Percentiles rank a stretch among this genome's conserved stretches.
Conservation (phyloP, 495 filamentous ascomycete species). For the Penicillium malachiteum region DNA sequence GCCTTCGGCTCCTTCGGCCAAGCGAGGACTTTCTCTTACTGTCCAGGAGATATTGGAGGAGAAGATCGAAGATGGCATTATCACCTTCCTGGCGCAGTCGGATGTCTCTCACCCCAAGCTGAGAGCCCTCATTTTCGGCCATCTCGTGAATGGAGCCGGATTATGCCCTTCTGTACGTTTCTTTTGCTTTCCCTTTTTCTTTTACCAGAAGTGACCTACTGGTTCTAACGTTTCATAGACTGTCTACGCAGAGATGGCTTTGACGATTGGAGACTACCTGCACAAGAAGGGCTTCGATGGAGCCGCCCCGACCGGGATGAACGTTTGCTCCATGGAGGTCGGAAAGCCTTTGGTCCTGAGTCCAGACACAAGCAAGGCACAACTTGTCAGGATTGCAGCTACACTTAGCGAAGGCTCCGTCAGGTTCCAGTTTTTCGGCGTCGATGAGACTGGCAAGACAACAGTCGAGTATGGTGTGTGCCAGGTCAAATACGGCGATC, state of each 20-base stretch:
- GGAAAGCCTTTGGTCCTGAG: constrained; percentile 25
- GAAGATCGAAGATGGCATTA: background rate
- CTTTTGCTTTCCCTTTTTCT: too few relatives aligned
- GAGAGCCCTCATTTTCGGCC: constrained; percentile 26
- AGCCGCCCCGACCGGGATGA: constrained; percentile 10
- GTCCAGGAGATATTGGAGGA: background rate
- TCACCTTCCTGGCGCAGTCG: constrained; percentile 11
- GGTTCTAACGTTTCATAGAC: background rate
- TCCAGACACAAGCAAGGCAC: constrained; percentile 8
- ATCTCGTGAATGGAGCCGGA: constrained; percentile 34
- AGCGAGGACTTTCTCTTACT: background rate
- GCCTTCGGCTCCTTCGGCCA: too few relatives aligned
- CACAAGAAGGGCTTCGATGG: constrained; percentile 12
- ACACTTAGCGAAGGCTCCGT: background rate
- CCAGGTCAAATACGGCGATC: background rate
- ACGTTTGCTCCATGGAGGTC: constrained; percentile 35
- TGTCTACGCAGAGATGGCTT: constrained; percentile 28
- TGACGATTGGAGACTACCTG: constrained; percentile 25
- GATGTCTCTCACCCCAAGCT: constrained; percentile 36
- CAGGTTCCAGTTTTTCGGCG: background rate
- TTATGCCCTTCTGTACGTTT: background rate
- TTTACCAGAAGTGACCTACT: too few relatives aligned
- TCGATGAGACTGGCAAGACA: background rate
- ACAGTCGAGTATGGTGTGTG: background rate
- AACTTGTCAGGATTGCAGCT: constrained; percentile 14